Evolutionary conservation across 2,329 filamentous ascomycete genomes (phyloP), one percentile per base, ranked within the genome.

Genomic region (Penicillium olsonii): DNA sequence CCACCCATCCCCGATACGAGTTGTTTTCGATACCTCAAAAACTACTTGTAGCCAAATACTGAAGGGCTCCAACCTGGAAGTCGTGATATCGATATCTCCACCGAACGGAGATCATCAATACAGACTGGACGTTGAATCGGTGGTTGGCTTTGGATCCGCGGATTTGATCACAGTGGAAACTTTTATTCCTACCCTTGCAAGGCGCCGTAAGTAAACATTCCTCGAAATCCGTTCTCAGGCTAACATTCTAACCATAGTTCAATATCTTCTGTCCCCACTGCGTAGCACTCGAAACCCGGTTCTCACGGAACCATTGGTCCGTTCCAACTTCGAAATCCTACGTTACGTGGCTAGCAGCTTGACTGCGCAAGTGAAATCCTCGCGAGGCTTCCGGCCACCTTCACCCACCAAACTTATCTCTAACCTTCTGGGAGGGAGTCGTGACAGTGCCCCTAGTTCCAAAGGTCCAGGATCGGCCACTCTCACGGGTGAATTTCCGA

Each of bases 331-430:
- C 38, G 90, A 90, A 54, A 83, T 89, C 2, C 76, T 96, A 22
- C 85, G 86, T 27, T 84, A 84, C 4, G 74, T 96, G 19, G 81
- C 80, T 39, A 76, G 88, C 34, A 76, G 82, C 17, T 76, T 83
- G 26, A 81, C 85, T 34, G 78, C 81, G 0, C 83, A 85, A 62
- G 87, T 83, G 67, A 81, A 83, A 10, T 66, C 63, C 20, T 64
- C 69, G 31, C 81, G 81, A 46, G 85, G 84, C 0, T 88, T 89
- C 64, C 80, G 92, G 9, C 84, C 85, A 4, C 83, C 87, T n/a
- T 96, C 92, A 1, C 92, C 92, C 0, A 89, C 95, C 40, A 97
- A 96, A 68, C 79, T 96, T 63, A 77, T 97, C 14, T 95, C 92
- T 0, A 95, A 82, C 63, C 83, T 96, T 45, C 84, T 95, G 61